Evolutionary conservation across 345 rosid species (phyloP), one percentile per base, ranked within the genome.

Genomic region (Sonneratia alba): DNA sequence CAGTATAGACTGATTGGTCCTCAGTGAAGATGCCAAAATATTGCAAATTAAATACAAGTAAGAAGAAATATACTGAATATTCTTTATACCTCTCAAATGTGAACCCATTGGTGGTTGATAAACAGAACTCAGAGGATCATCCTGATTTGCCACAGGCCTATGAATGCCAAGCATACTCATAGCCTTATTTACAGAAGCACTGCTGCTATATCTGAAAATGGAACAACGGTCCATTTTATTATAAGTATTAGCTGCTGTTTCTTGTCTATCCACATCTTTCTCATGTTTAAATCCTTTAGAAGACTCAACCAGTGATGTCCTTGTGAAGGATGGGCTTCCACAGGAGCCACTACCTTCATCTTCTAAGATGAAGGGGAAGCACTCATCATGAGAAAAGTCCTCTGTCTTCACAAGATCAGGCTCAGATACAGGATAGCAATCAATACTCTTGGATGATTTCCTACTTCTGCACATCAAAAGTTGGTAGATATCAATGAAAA

Each of bases 331-430:
- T 69, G 93, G 94, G 82, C 92, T 95, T 70, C 89, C 83, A 67
- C 85, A 92, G 59, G 89, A 88, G 71, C 86, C 92, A 85, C 88
- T 83, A 66, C 86, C 85, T 76, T 90, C 96, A 74, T 89, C 96
- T 76, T 95, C 99, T 57, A 90, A 79, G 76, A 92, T 72, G 84
- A 95, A 90, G 34, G 97, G 97, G 59, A 95, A 75, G 80, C 84
- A 88, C 79, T 95, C 96, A 70, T 92, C 97, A 77, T 82, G 93
- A 78, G 84, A 86, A 74, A 77, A 83, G 75, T 89, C 93, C 72
- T 83, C 96, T 36, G 67, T 66, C 80, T 80, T 85, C 22, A 70
- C 72, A 45, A 85, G 80, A 77, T 79, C 80, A 75, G 83, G 80
- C 76, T 83, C 93, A 53, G 87, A 76, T 22, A 79, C 75, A 76